phyloP scores from a whole-genome alignment of 1,284 basidiomycete genomes.

The Cryptococcus sp. region DNA sequence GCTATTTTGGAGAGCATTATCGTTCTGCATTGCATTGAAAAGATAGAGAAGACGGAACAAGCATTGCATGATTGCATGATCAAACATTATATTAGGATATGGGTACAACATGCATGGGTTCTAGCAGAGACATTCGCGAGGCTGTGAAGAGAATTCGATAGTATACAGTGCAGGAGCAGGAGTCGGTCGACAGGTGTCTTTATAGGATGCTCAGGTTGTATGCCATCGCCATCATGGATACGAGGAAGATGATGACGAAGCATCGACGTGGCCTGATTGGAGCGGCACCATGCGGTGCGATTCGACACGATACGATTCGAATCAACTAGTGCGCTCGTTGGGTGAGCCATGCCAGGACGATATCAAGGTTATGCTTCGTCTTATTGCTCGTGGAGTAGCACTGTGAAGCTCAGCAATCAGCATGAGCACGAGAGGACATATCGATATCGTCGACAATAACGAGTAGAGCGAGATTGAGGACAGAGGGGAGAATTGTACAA shows the following conservation, averaged over 20 bases:
- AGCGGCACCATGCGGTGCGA: too few relatives aligned
- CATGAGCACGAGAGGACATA: background rate
- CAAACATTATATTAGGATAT: too few relatives aligned
- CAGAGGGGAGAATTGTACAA: constrained; percentile 22
- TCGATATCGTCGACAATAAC: constrained; percentile 67
- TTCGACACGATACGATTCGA: too few relatives aligned
- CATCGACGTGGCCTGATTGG: background rate
- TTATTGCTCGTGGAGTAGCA: constrained; percentile 70
- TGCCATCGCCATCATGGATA: too few relatives aligned
- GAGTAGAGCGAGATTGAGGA: constrained; percentile 56
- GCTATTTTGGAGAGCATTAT: constrained; percentile 10
- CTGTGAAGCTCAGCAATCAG: constrained; percentile 4
- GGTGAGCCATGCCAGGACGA: constrained; percentile 58
- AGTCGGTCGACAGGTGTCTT: too few relatives aligned
- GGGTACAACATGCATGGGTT: too few relatives aligned
- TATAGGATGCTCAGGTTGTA: too few relatives aligned
- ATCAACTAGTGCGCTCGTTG: constrained; percentile 44
- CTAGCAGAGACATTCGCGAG: too few relatives aligned
- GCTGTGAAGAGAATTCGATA: too few relatives aligned
- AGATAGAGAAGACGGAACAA: background rate
- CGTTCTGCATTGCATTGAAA: background rate
- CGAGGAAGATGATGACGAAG: too few relatives aligned
- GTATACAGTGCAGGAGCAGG: too few relatives aligned
- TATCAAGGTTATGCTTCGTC: constrained; percentile 81
- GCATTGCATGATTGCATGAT: too few relatives aligned